Evolutionary conservation across 805 yeast species (phyloP), one percentile per base, ranked within the genome.

Genomic region (Candida vartiovaarae): DNA sequence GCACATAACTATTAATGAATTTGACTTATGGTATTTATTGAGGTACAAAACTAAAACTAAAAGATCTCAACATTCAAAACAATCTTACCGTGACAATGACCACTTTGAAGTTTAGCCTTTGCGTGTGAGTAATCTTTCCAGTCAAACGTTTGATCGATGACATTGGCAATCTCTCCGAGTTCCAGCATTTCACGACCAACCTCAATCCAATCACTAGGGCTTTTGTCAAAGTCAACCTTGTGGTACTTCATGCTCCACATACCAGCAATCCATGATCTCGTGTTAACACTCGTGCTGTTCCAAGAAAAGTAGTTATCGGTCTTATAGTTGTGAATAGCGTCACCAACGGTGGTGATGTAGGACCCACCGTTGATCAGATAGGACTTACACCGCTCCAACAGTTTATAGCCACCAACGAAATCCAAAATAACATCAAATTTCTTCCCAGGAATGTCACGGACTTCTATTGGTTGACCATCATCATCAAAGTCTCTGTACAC

Each of bases 391-490:
- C 73, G 65, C 4, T 43, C 46, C 8, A 54, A 41, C 5, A 83
- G 69, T 30, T 75, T 77, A 38, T 69, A 67, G 36, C 84, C 84
- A 34, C 96, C 93, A 40, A 78, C 74, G 48, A 81, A 73, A 63
- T 88, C 95, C 9, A 83, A 55, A n/a, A 84, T 75, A 5, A 75
- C 54, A 55, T 83, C 85, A 55, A 78, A 86, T 51, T 74, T 70
- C 11, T 43, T 38, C 6, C 55, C 46, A 24, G 49, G 51, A 20
- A 52, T 38, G 15, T 39, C 47, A n/a, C 47, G 44, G 10, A 40
- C 35, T 26, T 58, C 61, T 11, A 55, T 49, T 4, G 56, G 55
- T 5, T 55, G 48, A 6, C 63, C 65, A 2, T 48, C 42, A 2
- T 42, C 49, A 35, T 58, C 59, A 43, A 50, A 58, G 27, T 66